phyloP scores from a whole-genome alignment of 176 grass and related monocot genomes.

The Oryza glaberrima region DNA sequence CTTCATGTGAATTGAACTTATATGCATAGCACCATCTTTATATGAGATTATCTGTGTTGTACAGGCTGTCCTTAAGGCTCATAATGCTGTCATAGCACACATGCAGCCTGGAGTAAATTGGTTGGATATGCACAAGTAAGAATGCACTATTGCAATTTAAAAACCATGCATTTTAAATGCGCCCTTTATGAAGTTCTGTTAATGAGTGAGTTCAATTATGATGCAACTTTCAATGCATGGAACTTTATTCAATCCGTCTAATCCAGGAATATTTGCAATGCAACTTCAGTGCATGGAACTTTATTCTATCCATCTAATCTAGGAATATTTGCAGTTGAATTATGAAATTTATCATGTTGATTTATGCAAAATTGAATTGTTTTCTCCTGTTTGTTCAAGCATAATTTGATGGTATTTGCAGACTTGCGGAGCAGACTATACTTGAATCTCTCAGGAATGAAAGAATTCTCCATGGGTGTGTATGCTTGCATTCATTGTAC shows the following conservation, averaged over 20 bases:
- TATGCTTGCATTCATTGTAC: slow-evolving; percentile 12
- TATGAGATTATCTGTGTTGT: slow-evolving; percentile 6
- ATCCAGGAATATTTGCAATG: slow-evolving; percentile 2
- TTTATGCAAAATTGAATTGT: slow-evolving; percentile 1
- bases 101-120: slow-evolving; percentile 84
- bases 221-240: not conserved
- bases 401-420: slow-evolving; percentile 50
- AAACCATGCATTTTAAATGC: slow-evolving; percentile 24
- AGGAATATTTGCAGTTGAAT: not conserved
- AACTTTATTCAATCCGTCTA: not conserved
- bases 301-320: not conserved
- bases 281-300: not conserved
- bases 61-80: slow-evolving; percentile 94
- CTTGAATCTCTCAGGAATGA: slow-evolving; percentile 77
- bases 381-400: not conserved
- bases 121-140: slow-evolving; percentile 94
- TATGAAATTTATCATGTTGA: slow-evolving; percentile 22
- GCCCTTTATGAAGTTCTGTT: slow-evolving; percentile 19
- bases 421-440: slow-evolving; percentile 76
- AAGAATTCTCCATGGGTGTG: slow-evolving; percentile 72
- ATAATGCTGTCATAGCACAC: slow-evolving; percentile 76
- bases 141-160: slow-evolving; percentile 4
- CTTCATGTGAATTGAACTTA: slow-evolving; percentile 19
- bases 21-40: slow-evolving; percentile 2
- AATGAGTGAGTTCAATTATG: not conserved